Evolutionary conservation across 805 yeast species (phyloP).

Genomic region (Kurtzmaniella cleridarum): DNA sequence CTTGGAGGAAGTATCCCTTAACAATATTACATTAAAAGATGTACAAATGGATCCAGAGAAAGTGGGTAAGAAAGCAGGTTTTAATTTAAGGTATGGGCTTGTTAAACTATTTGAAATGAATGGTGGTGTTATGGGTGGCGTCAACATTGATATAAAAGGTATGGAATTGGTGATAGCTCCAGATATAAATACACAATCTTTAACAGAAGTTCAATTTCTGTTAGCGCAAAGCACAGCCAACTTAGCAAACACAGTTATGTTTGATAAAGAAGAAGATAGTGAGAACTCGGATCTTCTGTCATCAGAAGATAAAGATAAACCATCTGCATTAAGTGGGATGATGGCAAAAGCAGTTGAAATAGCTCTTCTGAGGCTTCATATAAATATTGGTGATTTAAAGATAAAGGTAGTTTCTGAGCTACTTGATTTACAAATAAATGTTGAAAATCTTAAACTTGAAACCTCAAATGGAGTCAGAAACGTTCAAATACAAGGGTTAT

Average conservation of each 20-base stretch:
- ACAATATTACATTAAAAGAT: constrained; percentile 48
- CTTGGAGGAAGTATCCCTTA: constrained; percentile 67
- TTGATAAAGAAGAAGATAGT: constrained; percentile 16
- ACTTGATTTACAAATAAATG: constrained; percentile 26
- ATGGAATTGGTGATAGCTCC: constrained; percentile 42
- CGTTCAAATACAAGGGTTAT: constrained; percentile 34
- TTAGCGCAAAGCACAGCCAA: constrained; percentile 72
- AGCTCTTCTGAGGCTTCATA: constrained; percentile 56
- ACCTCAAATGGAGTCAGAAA: constrained; percentile 45
- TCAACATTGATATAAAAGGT: constrained; percentile 53
- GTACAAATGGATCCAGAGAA: constrained; percentile 70
- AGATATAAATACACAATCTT: constrained; percentile 24
- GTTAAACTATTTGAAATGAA: constrained; percentile 50
- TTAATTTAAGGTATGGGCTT: constrained; percentile 56
- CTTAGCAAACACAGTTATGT: constrained; percentile 55
- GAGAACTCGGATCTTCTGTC: constrained; percentile 3
- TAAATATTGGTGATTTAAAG: constrained; percentile 42
- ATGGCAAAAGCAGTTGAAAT: constrained; percentile 63
- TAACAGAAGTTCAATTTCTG: constrained; percentile 38
- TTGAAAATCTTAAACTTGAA: constrained; percentile 25
- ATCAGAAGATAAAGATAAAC: constrained; percentile 7
- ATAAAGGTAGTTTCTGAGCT: constrained; percentile 47
- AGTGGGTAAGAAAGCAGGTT: constrained; percentile 57
- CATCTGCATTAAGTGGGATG: constrained; percentile 47
- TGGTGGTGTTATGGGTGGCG: constrained; percentile 68